Conservation (phyloP, 345 rosid genomes). For the Pistacia integerrima region DNA sequence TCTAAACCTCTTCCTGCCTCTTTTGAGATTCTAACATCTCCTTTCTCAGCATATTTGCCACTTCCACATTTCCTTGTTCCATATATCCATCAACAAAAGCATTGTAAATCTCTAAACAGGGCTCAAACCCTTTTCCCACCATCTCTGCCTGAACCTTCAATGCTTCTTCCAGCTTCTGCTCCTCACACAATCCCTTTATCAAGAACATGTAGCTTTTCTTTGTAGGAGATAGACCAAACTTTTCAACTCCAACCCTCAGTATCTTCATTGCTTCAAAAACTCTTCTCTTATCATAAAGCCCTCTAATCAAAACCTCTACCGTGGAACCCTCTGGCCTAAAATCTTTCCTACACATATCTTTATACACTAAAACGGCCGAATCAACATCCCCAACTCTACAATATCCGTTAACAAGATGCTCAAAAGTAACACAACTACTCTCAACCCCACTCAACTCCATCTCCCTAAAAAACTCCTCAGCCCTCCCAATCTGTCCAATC, state of each 20-base stretch:
- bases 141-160: conserved; percentile 78
- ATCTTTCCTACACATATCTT: conserved; percentile 57
- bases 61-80: conserved; percentile 53
- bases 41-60: conserved; percentile 50
- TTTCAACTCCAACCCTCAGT: conserved; percentile 39
- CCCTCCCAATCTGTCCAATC: conserved; percentile 52
- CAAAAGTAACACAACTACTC: conserved; percentile 48
- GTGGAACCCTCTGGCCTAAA: conserved; percentile 50
- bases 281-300: conserved; percentile 47
- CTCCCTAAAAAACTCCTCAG: conserved; percentile 53
- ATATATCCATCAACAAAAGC: conserved; percentile 64
- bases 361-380: conserved; percentile 55
- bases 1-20: conserved; percentile 25
- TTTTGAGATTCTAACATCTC: conserved; percentile 57
- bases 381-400: conserved; percentile 56
- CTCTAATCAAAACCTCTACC: conserved; percentile 46
- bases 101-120: conserved; percentile 51
- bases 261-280: conserved; percentile 55
- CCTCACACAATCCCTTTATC: conserved; percentile 60
- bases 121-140: conserved; percentile 79
- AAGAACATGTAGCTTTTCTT: conserved; percentile 58
- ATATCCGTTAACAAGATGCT: conserved; percentile 65
- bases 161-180: conserved; percentile 69
- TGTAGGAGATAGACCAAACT: conserved; percentile 44
- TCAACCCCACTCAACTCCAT: conserved; percentile 60